These are phyloP conservation scores for Corinectria fuckeliana DNA, from an alignment of 2,329 filamentous ascomycete genomes.

Conservation along the genomic window DNA sequence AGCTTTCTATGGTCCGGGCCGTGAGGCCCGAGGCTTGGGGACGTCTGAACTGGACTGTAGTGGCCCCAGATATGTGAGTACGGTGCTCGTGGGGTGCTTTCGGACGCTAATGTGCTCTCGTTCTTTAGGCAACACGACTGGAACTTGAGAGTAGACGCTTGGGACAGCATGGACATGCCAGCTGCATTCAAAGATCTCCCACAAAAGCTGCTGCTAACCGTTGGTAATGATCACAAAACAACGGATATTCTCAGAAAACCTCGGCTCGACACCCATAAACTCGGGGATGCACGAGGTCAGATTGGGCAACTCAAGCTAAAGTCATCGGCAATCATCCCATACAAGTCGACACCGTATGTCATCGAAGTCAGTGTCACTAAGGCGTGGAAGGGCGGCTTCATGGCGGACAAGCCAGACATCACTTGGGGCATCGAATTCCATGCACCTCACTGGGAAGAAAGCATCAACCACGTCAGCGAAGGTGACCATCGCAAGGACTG, in stretches of 20 bases:
- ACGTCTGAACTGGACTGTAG: conserved; percentile 42
- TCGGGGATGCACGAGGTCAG: conserved; percentile 8
- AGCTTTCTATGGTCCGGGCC: conserved; percentile 34
- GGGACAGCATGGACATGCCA: conserved; percentile 28
- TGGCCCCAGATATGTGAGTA: conserved; percentile 45
- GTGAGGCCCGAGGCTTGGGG: conserved; percentile 29
- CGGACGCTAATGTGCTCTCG: conserved; percentile 13
- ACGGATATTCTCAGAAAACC: conserved; percentile 21
- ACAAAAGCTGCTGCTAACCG: conserved; percentile 29
- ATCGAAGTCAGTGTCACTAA: conserved; percentile 43
- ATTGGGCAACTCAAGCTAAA: conserved; percentile 34
- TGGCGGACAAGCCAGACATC: conserved; percentile 26
- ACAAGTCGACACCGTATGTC: conserved; percentile 41
- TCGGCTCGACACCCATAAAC: conserved; percentile 16
- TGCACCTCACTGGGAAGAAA: conserved; percentile 47
- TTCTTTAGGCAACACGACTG: conserved; percentile 43
- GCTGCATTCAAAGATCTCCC: conserved; percentile 27
- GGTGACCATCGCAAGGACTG: conserved; percentile 39
- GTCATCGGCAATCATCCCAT: conserved; percentile 39
- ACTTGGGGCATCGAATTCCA: conserved; percentile 44
- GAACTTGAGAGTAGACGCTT: conserved; percentile 42
- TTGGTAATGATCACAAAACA: background rate
- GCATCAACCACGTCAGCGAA: conserved; percentile 38
- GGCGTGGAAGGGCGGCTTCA: conserved; percentile 32
- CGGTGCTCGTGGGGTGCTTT: too few species aligned